These are phyloP conservation scores for Yueomyces sinensis DNA, from an alignment of 805 yeast species.

Conservation along the genomic window DNA sequence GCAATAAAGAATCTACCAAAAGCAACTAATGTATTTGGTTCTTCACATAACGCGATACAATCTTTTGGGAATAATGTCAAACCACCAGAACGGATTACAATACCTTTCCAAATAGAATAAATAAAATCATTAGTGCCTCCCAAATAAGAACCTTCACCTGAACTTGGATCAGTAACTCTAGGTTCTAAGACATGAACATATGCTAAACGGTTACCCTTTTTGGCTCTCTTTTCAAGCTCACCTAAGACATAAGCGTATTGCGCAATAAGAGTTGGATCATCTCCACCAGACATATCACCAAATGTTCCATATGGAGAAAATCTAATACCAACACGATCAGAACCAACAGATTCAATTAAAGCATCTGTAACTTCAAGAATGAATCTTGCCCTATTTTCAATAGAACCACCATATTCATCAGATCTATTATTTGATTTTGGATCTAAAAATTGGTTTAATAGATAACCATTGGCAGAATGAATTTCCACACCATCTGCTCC, in stretches of 20 bases:
- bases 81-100: background rate
- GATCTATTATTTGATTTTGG: constrained; percentile 31
- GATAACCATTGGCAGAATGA: constrained; percentile 55
- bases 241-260: constrained; percentile 26
- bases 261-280: constrained; percentile 19
- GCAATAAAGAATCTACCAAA: too few relatives aligned
- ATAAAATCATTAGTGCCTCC: constrained; percentile 8
- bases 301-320: constrained; percentile 31
- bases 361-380: constrained; percentile 37
- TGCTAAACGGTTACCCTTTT: constrained; percentile 23
- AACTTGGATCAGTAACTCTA: constrained; percentile 14
- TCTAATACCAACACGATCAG: constrained; percentile 33
- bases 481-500: constrained; percentile 50
- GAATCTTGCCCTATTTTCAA: constrained; percentile 34
- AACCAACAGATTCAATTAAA: constrained; percentile 36
- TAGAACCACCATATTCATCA: constrained; percentile 42
- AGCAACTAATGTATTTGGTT: too few relatives aligned
- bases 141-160: constrained; percentile 14
- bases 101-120: background rate
- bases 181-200: constrained; percentile 31
- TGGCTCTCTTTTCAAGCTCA: constrained; percentile 25
- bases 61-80: background rate
- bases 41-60: background rate
- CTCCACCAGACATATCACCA: constrained; percentile 27
- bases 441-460: constrained; percentile 42